A percentile compares a stretch with the other conserved stretches of the same genome.
These are phyloP conservation scores for Letharia columbiana DNA, from an alignment of 495 filamentous ascomycete species.

Conservation along the genomic window DNA sequence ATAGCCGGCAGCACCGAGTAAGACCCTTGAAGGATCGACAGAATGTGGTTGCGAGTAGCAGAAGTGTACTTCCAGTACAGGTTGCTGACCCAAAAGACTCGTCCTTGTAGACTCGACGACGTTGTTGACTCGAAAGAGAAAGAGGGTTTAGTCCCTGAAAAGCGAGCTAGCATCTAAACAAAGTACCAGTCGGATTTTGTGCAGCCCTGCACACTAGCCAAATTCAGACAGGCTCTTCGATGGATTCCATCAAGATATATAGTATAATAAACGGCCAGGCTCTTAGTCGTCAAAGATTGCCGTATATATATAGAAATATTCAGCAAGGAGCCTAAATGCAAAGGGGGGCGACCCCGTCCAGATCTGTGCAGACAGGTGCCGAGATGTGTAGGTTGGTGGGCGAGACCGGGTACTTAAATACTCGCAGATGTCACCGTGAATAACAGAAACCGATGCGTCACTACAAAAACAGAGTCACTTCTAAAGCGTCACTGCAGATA, in stretches of 20 bases:
- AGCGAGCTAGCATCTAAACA: background rate
- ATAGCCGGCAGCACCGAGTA: background rate
- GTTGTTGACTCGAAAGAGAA: background rate
- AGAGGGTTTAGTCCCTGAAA: background rate
- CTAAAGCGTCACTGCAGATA: background rate
- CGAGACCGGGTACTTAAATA: background rate
- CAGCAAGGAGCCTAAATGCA: background rate
- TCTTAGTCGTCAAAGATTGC: too few relatives aligned
- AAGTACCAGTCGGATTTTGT: background rate
- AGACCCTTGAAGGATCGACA: background rate
- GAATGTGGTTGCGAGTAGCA: background rate
- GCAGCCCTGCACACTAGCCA: background rate
- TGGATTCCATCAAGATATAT: background rate
- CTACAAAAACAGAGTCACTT: background rate
- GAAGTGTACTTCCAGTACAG: background rate
- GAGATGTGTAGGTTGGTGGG: background rate
- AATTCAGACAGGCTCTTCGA: background rate
- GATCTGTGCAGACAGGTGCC: background rate
- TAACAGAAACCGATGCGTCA: too few relatives aligned
- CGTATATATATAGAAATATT: background rate
- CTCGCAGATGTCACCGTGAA: background rate
- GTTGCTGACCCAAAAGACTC: background rate
- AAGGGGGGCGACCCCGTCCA: background rate
- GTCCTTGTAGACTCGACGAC: background rate
- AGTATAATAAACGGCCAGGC: too few relatives aligned